Base-by-base conservation (phyloP, 2,329 filamentous ascomycete species). In the Trichophaea hybrida region DNA sequence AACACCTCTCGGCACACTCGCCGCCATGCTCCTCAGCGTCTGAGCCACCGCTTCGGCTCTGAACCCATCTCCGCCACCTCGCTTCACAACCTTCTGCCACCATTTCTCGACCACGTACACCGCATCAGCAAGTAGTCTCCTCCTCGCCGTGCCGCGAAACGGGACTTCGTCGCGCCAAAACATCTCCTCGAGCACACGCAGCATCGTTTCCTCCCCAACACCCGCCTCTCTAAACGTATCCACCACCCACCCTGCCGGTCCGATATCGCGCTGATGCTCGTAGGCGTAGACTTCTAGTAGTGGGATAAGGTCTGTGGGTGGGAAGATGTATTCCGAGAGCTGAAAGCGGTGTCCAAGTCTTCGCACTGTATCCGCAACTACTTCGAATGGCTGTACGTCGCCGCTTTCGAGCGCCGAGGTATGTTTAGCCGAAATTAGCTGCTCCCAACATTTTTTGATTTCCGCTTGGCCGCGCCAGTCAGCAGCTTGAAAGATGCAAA, bases 401-500 rank as follows among this genome's bases (percentile, higher is more conserved):
- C 77, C 58, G 1, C 69, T 50, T 17, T 62, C 61, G 6, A 72
- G 72, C 15, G 78, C 80, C 60, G 76, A 74, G 57, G 73, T 74
- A 69, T 91, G 85, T 5, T 83, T 81, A 64, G 83, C 79, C 60
- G 86, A 79, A 63, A 98, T 82, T 17, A 96, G 77, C 67, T 84
- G 84, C 69, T 83, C 78, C 93, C 93, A 98, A 2, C 88, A 94
- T 44, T 83, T 78, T 58, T 80, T 79, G 68, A 98, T 93, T 64
- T 93, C 86, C 46, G 86, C 83, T 1, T 88, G 78, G 69, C 91
- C 94, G 68, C 91, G 85, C 75, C 94, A 88, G 72, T 97, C 89
- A 50, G 91, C 91, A 1, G 85, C 81, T 71, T 94, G 85, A 75
- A 90, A 97, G 69, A 98, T 95, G 61, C 91, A 78, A 6, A 98